Conservation (phyloP, 2,329 filamentous ascomycete species). For the Arachnopeziza araneosa region DNA sequence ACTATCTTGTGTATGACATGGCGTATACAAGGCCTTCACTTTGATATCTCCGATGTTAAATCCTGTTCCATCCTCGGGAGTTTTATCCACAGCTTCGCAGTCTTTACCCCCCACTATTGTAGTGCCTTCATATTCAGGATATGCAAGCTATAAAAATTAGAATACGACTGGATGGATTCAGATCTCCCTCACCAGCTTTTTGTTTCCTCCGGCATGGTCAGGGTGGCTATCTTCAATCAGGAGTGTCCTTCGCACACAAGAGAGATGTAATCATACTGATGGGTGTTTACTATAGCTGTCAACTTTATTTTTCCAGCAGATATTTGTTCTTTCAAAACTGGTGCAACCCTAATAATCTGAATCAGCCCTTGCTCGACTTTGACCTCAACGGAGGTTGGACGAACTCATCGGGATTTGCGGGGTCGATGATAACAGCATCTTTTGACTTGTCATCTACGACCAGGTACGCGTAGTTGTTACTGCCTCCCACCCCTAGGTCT, state of each 20-base stretch:
- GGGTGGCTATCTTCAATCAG: constrained; percentile 60
- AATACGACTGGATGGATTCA: not conserved
- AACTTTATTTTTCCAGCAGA: constrained; percentile 70
- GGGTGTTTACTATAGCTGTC: constrained; percentile 89
- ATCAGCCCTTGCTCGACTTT: constrained; percentile 1
- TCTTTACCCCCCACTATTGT: constrained; percentile 84
- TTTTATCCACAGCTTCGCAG: constrained; percentile 73
- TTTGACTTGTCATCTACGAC: constrained; percentile 73
- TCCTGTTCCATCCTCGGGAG: constrained; percentile 66
- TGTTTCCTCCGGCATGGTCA: constrained; percentile 92
- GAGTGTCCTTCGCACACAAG: not conserved
- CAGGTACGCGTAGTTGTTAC: constrained; percentile 83
- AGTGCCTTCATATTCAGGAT: constrained; percentile 32
- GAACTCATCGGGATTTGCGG: constrained; percentile 72
- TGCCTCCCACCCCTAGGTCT: constrained; percentile 62
- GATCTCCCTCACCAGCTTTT: constrained; percentile 57
- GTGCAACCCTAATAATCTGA: constrained; percentile 44
- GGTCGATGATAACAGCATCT: constrained; percentile 74
- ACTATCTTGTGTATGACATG: constrained; percentile 97
- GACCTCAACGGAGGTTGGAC: constrained; percentile 24
- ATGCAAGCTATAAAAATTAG: constrained; percentile 14
- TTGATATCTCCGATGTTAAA: constrained; percentile 82
- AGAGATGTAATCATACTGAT: constrained; percentile 62
- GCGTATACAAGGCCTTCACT: constrained; percentile 86
- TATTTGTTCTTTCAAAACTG: constrained; percentile 67